Evolutionary conservation across 1,284 basidiomycete genomes (phyloP).

Genomic region (Tausonia pullulans): DNA sequence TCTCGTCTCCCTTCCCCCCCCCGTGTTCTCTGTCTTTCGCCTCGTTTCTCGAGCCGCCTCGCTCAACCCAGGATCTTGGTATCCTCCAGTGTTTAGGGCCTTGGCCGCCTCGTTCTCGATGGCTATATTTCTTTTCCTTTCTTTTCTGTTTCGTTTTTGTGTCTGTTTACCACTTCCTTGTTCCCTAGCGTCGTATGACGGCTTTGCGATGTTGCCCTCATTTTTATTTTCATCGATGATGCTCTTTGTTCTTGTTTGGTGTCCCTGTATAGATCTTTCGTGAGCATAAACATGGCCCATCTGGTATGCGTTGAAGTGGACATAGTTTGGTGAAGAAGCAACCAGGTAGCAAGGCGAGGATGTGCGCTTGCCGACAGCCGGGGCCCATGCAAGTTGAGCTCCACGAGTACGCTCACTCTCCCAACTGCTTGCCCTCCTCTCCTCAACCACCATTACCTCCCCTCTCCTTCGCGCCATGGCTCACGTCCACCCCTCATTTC

Average conservation of each 20-base stretch:
- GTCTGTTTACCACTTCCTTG: no score
- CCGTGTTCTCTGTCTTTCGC: not conserved
- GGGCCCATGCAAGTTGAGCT: no score
- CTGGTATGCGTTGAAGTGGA: no score
- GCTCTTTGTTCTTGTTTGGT: no score
- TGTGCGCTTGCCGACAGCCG: no score
- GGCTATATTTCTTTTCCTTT: not conserved
- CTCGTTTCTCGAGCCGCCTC: not conserved
- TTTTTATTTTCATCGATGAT: no score
- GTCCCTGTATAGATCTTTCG: no score
- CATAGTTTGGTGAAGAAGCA: no score
- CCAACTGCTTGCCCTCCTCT: not conserved
- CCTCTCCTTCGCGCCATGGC: not conserved
- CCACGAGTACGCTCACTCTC: not conserved
- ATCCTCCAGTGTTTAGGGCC: constrained; percentile 1
- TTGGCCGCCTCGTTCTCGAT: not conserved
- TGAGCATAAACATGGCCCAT: no score
- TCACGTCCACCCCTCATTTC: constrained; percentile 10
- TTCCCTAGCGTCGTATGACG: no score
- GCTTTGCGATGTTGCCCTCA: no score
- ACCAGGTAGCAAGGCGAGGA: no score
- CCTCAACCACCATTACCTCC: not conserved
- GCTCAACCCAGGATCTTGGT: not conserved
- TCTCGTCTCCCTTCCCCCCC: not conserved
- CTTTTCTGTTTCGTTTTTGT: not conserved